Evolutionary conservation across 768 basidiomycete genomes (phyloP).

Genomic region (Podaxis mareebaensis): DNA sequence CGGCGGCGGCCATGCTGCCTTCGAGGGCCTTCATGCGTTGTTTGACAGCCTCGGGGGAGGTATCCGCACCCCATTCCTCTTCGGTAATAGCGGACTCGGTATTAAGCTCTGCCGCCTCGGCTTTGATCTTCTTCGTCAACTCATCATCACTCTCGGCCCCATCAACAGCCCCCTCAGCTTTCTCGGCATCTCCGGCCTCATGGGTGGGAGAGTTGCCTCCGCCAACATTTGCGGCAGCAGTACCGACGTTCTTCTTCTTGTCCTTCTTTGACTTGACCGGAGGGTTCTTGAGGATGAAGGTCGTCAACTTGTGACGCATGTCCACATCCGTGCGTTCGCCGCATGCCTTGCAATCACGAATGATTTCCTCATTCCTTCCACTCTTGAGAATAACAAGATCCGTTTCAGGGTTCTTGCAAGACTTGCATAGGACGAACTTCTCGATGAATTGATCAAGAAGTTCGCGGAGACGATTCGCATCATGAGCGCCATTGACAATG

Average conservation of each 20-base stretch:
- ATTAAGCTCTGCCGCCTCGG: constrained; percentile 79
- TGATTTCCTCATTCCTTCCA: constrained; percentile 81
- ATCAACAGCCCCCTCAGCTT: constrained; percentile 42
- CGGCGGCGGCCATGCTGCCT: constrained; percentile 49
- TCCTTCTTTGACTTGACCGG: constrained; percentile 84
- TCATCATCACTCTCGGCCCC: constrained; percentile 85
- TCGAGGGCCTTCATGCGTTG: constrained; percentile 77
- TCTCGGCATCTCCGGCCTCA: constrained; percentile 33
- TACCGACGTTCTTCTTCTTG: constrained; percentile 58
- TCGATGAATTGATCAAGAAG: constrained; percentile 97
- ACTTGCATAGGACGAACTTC: constrained; percentile 95
- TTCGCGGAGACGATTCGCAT: constrained; percentile 88
- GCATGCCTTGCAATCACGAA: constrained; percentile 98
- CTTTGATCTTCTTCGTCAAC: constrained; percentile 87
- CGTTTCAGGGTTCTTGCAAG: constrained; percentile 99
- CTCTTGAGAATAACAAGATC: constrained; percentile 88
- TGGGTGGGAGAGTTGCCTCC: constrained; percentile 39
- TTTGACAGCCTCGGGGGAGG: constrained; percentile 85
- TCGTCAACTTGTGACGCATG: constrained; percentile 95
- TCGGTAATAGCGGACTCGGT: constrained; percentile 57
- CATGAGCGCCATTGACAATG: constrained; percentile 98
- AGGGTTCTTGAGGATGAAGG: constrained; percentile 97
- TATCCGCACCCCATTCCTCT: constrained; percentile 93
- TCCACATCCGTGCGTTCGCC: constrained; percentile 90
- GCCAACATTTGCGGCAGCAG: constrained; percentile 47